phyloP scores from a whole-genome alignment of 2,329 filamentous ascomycete genomes.

The Intubia oerlemansii region DNA sequence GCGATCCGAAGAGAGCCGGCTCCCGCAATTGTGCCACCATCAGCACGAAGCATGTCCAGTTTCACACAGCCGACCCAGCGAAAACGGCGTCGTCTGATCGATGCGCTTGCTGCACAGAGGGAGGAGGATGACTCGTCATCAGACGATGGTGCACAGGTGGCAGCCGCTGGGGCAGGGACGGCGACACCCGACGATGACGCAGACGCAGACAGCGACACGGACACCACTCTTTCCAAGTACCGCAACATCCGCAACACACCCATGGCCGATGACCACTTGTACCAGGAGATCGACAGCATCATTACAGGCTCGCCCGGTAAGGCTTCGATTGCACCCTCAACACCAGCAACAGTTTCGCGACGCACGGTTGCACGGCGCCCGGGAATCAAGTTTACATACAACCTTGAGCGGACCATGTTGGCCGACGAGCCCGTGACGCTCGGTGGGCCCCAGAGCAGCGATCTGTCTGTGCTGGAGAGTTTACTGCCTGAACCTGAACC shows the following conservation, averaged over 20 bases:
- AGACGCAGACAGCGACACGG: slow-evolving; percentile 4
- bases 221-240: slow-evolving; percentile 2
- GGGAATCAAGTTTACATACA: slow-evolving; percentile 18
- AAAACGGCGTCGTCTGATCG: slow-evolving; percentile 17
- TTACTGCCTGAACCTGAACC: slow-evolving; percentile 9
- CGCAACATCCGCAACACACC: slow-evolving; percentile 4
- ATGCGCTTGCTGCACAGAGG: slow-evolving; percentile 19
- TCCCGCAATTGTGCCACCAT: too few relatives aligned
- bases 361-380: too few relatives aligned
- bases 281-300: slow-evolving; percentile 7
- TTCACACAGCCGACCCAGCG: slow-evolving; percentile 1
- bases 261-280: slow-evolving; percentile 2
- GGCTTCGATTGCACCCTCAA: slow-evolving; percentile 4
- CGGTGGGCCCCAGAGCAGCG: slow-evolving; percentile 7
- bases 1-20: too few relatives aligned
- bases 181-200: too few relatives aligned
- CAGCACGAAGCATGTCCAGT: too few relatives aligned
- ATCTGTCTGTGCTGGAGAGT: slow-evolving; percentile 9
- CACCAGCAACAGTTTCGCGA: slow-evolving; percentile 7
- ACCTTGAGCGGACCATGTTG: slow-evolving; percentile 16
- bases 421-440: slow-evolving; percentile 12
- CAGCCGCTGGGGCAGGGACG: too few relatives aligned
- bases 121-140: slow-evolving; percentile 13
- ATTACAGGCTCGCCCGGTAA: slow-evolving; percentile 5
- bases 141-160: slow-evolving; percentile 1